A percentile compares a stretch with the other conserved stretches of the same genome.
Conservation (phyloP, 176 grass and related monocot genomes). For the Zoysia japonica region DNA sequence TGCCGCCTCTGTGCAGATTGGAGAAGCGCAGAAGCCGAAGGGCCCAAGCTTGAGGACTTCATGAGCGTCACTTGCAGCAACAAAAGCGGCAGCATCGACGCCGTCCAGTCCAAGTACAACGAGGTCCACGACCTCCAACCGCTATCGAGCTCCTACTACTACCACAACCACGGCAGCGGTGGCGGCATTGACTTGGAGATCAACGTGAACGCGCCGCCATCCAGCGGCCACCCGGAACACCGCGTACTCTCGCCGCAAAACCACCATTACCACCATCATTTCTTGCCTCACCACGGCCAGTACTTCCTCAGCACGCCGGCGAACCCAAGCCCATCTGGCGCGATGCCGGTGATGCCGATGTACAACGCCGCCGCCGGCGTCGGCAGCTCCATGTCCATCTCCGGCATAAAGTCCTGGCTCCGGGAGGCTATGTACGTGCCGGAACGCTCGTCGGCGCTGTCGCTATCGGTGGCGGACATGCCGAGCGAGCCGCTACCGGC, state of each 20-base stretch:
- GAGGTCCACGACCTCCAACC: constrained; percentile 33
- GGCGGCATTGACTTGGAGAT: constrained; percentile 50
- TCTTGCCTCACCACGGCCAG: constrained; percentile 34
- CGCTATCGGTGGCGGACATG: constrained; percentile 43
- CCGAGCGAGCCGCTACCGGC: constrained; percentile 22
- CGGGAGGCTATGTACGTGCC: constrained; percentile 57
- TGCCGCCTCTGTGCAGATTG: constrained; percentile 53
- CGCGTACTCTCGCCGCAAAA: not conserved
- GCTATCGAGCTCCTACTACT: constrained; percentile 44
- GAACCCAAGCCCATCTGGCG: not conserved
- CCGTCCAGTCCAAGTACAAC: constrained; percentile 38
- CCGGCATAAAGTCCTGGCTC: constrained; percentile 92
- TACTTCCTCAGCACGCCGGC: constrained; percentile 30
- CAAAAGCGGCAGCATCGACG: constrained; percentile 31
- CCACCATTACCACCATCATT: constrained; percentile 12
- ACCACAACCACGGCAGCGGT: constrained; percentile 6
- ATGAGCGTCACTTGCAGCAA: constrained; percentile 54
- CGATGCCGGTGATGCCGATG: constrained; percentile 9
- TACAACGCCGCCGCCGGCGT: constrained; percentile 41
- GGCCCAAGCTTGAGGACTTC: constrained; percentile 82
- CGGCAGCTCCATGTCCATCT: constrained; percentile 73
- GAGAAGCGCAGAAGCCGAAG: constrained; percentile 57
- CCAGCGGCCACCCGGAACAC: constrained; percentile 18
- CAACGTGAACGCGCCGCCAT: constrained; percentile 66
- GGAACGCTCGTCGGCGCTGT: constrained; percentile 39